Evolutionary conservation across 768 basidiomycete species (phyloP), one percentile per base, ranked within the genome.

Genomic region (Tephrocybe sp.): DNA sequence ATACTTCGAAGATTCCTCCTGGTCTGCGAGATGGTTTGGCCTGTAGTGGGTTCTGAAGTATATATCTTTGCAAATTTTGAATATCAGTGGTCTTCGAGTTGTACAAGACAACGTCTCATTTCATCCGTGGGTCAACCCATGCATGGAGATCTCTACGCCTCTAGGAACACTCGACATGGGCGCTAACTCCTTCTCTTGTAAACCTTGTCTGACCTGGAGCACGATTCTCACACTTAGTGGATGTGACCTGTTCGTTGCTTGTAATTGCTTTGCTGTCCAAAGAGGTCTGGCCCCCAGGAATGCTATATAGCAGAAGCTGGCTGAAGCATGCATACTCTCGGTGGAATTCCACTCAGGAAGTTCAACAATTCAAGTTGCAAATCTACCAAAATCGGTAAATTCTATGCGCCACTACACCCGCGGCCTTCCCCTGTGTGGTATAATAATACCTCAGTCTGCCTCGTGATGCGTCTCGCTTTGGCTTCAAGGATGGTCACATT

Each of bases 11-110:
- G 78, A 2, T 72, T 78, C 48, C 61, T 79, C 24, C 77, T 79
- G 55, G 65, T 78, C 11, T 65, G 69, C 4, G 57, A 71, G 41
- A 80, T 80, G 77, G 75, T 75, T 11, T 80, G 78, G 78, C 78
- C 78, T 12, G 78, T 77, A 24, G 79, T 79, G 77, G 77, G 77
- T 24, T 70, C 74, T 16, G 76, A 77, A 58, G 71, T 68, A 50
- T 16, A 43, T 24, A 28, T 12, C n/a, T n/a, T n/a, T 16, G 2
- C 35, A 11, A 6, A 30, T 16, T 47, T 54, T 22, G 47, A 9
- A 16, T 24, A n/a, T 35, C 71, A 67, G 59, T 77, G 25, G 70
- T 72, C 0, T 80, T 78, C 46, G 78, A 80, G 49, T 60, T 80
- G 6, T 79, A 78, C 36, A 45, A 21, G 13, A 34, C 37, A 4